These are phyloP conservation scores for Sporothrix variecibatus DNA, from an alignment of 2,329 filamentous ascomycete genomes.

Conservation along the genomic window DNA sequence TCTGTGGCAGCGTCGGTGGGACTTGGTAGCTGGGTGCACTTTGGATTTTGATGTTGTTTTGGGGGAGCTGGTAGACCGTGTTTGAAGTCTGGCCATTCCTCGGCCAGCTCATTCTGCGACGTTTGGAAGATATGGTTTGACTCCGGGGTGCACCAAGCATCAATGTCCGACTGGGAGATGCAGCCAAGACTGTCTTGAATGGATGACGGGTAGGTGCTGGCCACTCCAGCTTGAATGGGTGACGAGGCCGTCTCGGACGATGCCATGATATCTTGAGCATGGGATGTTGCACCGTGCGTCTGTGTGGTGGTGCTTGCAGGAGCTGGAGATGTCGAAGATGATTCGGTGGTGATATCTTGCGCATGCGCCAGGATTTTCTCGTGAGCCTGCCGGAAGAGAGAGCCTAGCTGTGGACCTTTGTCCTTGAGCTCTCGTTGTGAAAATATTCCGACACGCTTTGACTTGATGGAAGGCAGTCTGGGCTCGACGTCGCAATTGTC, in stretches of 20 bases:
- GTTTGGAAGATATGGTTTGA: too few species aligned
- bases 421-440: not conserved
- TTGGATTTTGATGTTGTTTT: not conserved
- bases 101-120: too few species aligned
- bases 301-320: not conserved
- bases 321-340: not conserved
- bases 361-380: not conserved
- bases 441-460: not conserved
- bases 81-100: not conserved
- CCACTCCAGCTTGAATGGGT: not conserved
- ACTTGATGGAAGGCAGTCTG: not conserved
- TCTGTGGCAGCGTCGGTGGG: not conserved
- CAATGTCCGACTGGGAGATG: not conserved
- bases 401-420: not conserved
- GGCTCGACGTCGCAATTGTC: not conserved
- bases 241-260: not conserved
- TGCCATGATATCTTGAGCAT: not conserved
- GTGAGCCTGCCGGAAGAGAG: not conserved
- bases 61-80: not conserved
- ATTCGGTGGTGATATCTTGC: not conserved
- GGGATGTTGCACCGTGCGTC: not conserved
- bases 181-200: not conserved
- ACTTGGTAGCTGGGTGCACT: not conserved
- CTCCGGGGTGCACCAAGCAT: slow-evolving; percentile 20
- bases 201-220: not conserved